These are phyloP conservation scores for Gynochthodes officinalis DNA, from an alignment of 257 asterid genomes.

Conservation along the genomic window DNA sequence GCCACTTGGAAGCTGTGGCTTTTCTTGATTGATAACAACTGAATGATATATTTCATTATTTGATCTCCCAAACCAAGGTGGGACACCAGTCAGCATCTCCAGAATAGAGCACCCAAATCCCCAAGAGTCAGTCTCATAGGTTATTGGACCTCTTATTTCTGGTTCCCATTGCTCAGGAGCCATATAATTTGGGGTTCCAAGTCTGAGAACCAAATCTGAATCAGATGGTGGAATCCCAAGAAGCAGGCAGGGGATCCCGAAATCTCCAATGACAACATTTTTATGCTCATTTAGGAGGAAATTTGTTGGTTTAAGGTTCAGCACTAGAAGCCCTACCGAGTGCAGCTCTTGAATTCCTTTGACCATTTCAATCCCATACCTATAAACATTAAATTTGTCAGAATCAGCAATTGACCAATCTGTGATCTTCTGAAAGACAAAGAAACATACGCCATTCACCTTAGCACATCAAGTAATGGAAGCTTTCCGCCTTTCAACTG, in stretches of 20 bases:
- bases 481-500: constrained; percentile 55
- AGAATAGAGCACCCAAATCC: constrained; percentile 63
- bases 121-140: constrained; percentile 69
- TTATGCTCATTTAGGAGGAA: constrained; percentile 51
- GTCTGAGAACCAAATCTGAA: constrained; percentile 35
- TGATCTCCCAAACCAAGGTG: constrained; percentile 57
- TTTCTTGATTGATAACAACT: constrained; percentile 48
- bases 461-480: constrained; percentile 47
- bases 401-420: background rate
- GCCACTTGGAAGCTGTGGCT: constrained; percentile 58
- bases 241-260: constrained; percentile 58
- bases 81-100: constrained; percentile 60
- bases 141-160: constrained; percentile 60
- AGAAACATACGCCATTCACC: constrained; percentile 29
- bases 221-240: constrained; percentile 42
- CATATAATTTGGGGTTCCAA: constrained; percentile 65
- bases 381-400: constrained; percentile 25
- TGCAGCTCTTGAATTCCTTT: constrained; percentile 55
- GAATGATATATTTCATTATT: constrained; percentile 39
- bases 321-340: constrained; percentile 40
- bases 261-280: constrained; percentile 52
- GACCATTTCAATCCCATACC: constrained; percentile 54
- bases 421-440: background rate
- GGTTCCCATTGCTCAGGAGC: constrained; percentile 82
- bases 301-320: constrained; percentile 66